Base-by-base conservation (phyloP, 2,329 filamentous ascomycete genomes). In the Exophiala oligosperma region DNA sequence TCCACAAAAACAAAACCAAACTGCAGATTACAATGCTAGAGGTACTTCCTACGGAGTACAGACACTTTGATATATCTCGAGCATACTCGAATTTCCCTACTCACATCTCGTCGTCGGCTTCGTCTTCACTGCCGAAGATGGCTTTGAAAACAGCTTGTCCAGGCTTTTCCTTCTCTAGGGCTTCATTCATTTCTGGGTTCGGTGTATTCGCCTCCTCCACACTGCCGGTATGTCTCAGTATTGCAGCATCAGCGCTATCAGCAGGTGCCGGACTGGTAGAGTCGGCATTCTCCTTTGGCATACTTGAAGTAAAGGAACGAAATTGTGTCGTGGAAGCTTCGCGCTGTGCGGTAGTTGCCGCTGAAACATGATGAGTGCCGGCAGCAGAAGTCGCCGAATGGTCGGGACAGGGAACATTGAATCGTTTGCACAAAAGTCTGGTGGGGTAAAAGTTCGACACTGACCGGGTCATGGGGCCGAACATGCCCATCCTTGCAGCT, bases 401-500 rank as follows among this genome's bases (percentile, higher is more conserved):
- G 74, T 66, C 84, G 81, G 32, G 88, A 85, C 71, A 91, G 83
- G 8, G 82, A n/a, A 97, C 88, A 66, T 92, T 92, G 75, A 99
- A 96, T 7, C 94, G 83, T 72, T 97, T 99, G 76, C 93, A 97
- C n/a, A 97, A 75, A 41, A 99, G 75, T 54, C 92, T 81, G 1
- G 88, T 87, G 0, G 94, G 94, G 66, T 87, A 87, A 73, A 96
- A 97, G 3, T 86, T 83, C 6, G 84, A 73, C 0, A 81, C 79
- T 23, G 81, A 85, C 61, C 94, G 81, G 2, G 94, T 99, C 84
- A 97, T 83, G 12, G 86, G 82, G 1, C 94, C 94, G 74, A 92
- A 97, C 92, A 97, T 96, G 57, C 91, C 92, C 70, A 97, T 77
- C 68, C 83, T 90, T 6, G 94, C 94, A 1, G 94, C 94, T 66